These are phyloP conservation scores for Lathyrus aphaca DNA, from an alignment of 306 rosid species.

Conservation along the genomic window DNA sequence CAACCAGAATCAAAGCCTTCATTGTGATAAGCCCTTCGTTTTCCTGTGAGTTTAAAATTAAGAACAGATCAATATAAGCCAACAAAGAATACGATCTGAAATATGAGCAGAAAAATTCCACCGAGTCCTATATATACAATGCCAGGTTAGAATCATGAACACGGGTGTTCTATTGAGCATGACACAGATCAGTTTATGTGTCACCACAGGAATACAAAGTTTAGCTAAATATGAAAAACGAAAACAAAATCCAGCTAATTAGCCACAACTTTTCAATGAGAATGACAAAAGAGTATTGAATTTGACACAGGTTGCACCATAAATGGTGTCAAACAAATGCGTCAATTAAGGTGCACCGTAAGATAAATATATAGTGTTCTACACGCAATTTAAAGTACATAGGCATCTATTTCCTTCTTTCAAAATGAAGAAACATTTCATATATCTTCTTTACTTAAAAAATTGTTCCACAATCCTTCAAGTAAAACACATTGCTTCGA, in stretches of 20 bases:
- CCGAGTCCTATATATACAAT: constrained; percentile 34
- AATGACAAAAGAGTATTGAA: constrained; percentile 34
- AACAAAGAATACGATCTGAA: constrained; percentile 25
- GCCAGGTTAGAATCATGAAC: no score
- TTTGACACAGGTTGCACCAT: constrained; percentile 27
- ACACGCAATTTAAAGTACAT: constrained; percentile 11
- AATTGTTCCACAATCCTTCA: constrained; percentile 23
- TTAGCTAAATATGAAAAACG: constrained; percentile 26
- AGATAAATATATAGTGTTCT: constrained; percentile 18
- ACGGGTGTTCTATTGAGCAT: constrained; percentile 21
- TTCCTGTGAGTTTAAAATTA: constrained; percentile 49
- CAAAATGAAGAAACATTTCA: not conserved
- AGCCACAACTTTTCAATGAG: constrained; percentile 37
- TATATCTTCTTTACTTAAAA: not conserved
- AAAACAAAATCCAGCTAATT: constrained; percentile 43
- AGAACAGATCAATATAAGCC: constrained; percentile 28
- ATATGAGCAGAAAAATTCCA: constrained; percentile 30
- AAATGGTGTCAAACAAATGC: constrained; percentile 25
- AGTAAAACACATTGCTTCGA: constrained; percentile 20
- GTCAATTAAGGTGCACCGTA: constrained; percentile 7
- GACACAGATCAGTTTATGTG: constrained; percentile 35
- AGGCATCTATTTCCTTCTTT: constrained; percentile 9
- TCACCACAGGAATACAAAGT: constrained; percentile 32
- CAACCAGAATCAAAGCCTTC: constrained; percentile 98
- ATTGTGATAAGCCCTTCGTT: constrained; percentile 53